Conservation (phyloP, 2,329 filamentous ascomycete genomes). For the Trichoderma brevicompactum region DNA sequence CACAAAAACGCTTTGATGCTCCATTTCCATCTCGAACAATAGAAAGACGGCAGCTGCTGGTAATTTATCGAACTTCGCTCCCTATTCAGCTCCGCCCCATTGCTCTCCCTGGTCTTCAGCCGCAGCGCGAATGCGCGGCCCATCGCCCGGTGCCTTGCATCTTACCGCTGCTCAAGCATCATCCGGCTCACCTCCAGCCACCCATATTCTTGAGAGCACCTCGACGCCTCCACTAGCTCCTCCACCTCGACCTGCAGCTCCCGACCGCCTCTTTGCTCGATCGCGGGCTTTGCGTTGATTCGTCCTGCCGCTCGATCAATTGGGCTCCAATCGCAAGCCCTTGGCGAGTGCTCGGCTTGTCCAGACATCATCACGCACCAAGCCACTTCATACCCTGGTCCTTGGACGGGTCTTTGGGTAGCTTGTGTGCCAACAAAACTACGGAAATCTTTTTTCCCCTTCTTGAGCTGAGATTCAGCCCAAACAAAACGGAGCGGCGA, state of each 20-base stretch:
- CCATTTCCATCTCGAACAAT: not conserved
- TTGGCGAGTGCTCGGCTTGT: slow-evolving; percentile 2
- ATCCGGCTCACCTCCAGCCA: slow-evolving; percentile 16
- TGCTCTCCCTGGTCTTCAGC: slow-evolving; percentile 22
- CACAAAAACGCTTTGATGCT: not conserved
- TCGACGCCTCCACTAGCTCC: slow-evolving; percentile 27
- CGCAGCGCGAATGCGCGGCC: slow-evolving; percentile 26
- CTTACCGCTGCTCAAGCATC: slow-evolving; percentile 27
- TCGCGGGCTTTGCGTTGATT: slow-evolving; percentile 20
- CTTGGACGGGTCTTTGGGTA: slow-evolving; percentile 14
- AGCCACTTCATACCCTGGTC: slow-evolving; percentile 25
- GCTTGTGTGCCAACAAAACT: slow-evolving; percentile 27
- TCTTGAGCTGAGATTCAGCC: slow-evolving; percentile 3
- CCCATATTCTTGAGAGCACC: slow-evolving; percentile 28
- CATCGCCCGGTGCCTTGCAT: slow-evolving; percentile 29
- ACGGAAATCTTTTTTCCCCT: slow-evolving; percentile 19
- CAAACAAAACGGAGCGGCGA: not conserved
- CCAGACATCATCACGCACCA: slow-evolving; percentile 10
- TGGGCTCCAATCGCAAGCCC: slow-evolving; percentile 23
- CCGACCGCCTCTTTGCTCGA: slow-evolving; percentile 29
- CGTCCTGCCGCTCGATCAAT: slow-evolving; percentile 22
- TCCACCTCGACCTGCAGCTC: slow-evolving; percentile 30
- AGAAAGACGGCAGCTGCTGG: not conserved
- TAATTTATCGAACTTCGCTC: not conserved
- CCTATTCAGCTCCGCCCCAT: slow-evolving; percentile 9